phyloP scores from a whole-genome alignment of 2,329 filamentous ascomycete genomes.

The Epichloe coenophiala region DNA sequence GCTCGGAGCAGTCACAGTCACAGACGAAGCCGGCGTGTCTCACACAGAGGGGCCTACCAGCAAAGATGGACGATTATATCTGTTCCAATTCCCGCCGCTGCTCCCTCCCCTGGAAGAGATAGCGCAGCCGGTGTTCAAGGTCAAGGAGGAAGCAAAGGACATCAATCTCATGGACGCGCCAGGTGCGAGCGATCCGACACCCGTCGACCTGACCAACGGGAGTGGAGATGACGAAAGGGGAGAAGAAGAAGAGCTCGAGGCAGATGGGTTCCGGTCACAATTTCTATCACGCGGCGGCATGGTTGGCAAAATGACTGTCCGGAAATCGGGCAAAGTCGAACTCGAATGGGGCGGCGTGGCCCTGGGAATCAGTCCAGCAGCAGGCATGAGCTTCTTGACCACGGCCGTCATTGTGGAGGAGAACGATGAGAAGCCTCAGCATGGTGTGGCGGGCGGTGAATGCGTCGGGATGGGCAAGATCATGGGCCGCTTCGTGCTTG shows the following conservation, averaged over 20 bases:
- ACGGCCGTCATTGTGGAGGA: constrained; percentile 47
- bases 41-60: constrained; percentile 18
- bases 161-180: constrained; percentile 22
- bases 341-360: constrained; percentile 48
- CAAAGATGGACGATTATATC: constrained; percentile 44
- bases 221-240: constrained; percentile 14
- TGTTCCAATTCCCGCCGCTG: constrained; percentile 52
- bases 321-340: constrained; percentile 48
- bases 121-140: constrained; percentile 14
- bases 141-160: constrained; percentile 31
- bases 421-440: constrained; percentile 35
- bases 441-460: constrained; percentile 30
- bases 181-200: constrained; percentile 4
- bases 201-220: constrained; percentile 30
- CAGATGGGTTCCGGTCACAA: constrained; percentile 23
- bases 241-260: constrained; percentile 20
- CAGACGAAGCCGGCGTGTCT: constrained; percentile 15
- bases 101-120: constrained; percentile 38
- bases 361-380: constrained; percentile 37
- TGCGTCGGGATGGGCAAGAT: constrained; percentile 50
- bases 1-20: constrained; percentile 24
- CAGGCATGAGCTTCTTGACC: constrained; percentile 42
- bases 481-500: constrained; percentile 47
- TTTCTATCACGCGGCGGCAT: constrained; percentile 39
- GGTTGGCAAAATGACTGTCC: constrained; percentile 46